Base-by-base conservation (phyloP, 2,329 filamentous ascomycete genomes). In the Macrophomina tecta region DNA sequence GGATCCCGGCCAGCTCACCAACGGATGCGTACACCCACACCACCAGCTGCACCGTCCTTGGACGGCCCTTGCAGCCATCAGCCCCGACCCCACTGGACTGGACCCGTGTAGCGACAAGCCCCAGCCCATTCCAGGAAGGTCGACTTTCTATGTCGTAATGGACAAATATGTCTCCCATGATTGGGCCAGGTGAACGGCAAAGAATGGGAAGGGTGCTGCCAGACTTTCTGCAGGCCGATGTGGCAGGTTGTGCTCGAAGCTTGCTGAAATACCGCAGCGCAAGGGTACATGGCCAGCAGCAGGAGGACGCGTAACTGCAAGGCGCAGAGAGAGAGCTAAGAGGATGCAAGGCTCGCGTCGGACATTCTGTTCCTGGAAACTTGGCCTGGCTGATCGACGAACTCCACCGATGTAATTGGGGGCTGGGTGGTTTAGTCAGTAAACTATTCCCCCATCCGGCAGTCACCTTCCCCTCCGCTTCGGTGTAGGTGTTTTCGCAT, bases 341-440 rank as follows among this genome's bases (percentile, higher is more conserved):
- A 7, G 32, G 12, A 23, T 62, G 58, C 58, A 62, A 38, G 58
- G 58, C 42, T n/a, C 18, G 45, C 9, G 56, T 36, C 36, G 56
- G 28, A 6, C 23, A 23, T 7, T n/a, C 12, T 60, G 64, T 66
- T 51, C 64, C 64, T 66, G 52, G 42, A 49, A 53, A 32, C 64
- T 52, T 64, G 61, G 60, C 45, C 48, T 63, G 45, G 64, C 45
- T 55, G 55, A 58, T 51, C 46, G 38, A 23, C 23, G 23, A 23
- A 23, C 23, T 2, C 23, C 23, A 23, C 23, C 23, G 23, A 3
- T 23, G 23, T 23, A 23, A 23, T 23, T 23, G 23, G 23, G 23
- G 23, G 23, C 23, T 23, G 23, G 23, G 23, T 23, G 23, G 23
- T 2, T 23, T 23, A 23, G 23, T 23, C 23, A 23, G 23, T 23